Evolutionary conservation across 2,329 filamentous ascomycete genomes (phyloP), one percentile per base, ranked within the genome.

Genomic region (Xylariales sp.): DNA sequence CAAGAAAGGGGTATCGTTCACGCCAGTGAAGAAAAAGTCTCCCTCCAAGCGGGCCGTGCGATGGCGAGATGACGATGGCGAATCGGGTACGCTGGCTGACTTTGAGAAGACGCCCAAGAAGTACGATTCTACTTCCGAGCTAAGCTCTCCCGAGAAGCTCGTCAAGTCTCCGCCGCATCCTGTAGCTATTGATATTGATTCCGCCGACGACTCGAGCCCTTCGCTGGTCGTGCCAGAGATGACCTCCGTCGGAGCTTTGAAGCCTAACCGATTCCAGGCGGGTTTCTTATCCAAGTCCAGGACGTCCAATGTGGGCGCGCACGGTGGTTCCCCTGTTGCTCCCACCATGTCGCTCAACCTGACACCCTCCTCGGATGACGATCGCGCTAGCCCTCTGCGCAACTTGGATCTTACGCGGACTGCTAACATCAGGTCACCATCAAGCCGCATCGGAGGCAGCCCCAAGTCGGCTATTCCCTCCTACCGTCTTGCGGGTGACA

Each of bases 101-200:
- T 96, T 91, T 56, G 87, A 91, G 55, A 88, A 88, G 63, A 96
- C 91, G 3, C 91, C 93, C 1, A 77, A 89, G 59, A 85, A 83
- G 55, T 61, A 74, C 7, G 69, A 76, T 13, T 69, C 70, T 3
- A 76, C 78, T 1, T 76, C 80, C 6, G 75, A 81, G 34, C 61
- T 62, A 32, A 44, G 45, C 17, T 77, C 75, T 13, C 72, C 74
- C 0, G 65, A 70, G 28, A 74, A 78, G 19, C 60, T 70, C 3
- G 48, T 63, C 11, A 56, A 63, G n/a, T 65, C 67, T n/a, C 62
- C 63, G 12, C 59, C 69, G 20, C 57, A 74, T n/a, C 78, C 81
- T 14, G 67, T 72, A 44, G 76, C 70, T 55, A 65, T 68, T 19
- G 33, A 37, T 30, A 29, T 33, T 13, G 36, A 36, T n/a, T 36